These are phyloP conservation scores for Tuber borchii DNA, from an alignment of 495 filamentous ascomycete genomes.

Conservation along the genomic window DNA sequence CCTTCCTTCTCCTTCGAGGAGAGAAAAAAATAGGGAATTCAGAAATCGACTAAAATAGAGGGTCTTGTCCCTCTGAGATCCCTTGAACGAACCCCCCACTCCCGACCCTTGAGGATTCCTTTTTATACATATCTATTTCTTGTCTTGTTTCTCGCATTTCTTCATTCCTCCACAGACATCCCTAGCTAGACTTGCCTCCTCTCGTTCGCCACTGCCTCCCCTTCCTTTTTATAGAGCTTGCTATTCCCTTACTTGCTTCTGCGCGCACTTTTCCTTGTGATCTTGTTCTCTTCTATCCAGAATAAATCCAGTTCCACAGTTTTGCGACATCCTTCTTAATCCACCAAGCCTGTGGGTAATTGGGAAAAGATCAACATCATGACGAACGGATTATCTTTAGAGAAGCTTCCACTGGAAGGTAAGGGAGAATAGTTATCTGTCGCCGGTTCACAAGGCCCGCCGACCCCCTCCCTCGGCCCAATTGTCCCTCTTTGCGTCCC, in stretches of 20 bases:
- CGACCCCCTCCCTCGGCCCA: neutral
- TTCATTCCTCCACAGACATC: neutral
- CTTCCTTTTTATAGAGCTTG: neutral
- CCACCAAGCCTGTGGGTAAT: neutral
- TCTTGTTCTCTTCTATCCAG: neutral
- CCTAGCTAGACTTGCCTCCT: neutral
- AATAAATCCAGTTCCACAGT: neutral
- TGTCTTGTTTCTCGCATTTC: neutral
- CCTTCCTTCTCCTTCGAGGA: neutral
- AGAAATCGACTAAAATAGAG: neutral
- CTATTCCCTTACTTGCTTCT: neutral
- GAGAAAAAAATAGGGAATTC: neutral
- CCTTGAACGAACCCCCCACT: neutral
- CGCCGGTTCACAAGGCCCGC: neutral
- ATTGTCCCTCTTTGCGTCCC: neutral
- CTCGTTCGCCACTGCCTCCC: neutral
- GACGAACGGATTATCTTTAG: slow-evolving; percentile 27
- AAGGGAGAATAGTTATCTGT: slow-evolving; percentile 13
- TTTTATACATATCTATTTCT: neutral
- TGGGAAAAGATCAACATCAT: slow-evolving; percentile 18
- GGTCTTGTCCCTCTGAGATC: neutral
- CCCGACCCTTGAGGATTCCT: neutral
- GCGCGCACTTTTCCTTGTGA: neutral
- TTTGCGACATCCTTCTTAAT: neutral
- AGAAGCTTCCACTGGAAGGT: slow-evolving; percentile 37